Conservation (phyloP, 805 yeast species). For the Candida argentea region DNA sequence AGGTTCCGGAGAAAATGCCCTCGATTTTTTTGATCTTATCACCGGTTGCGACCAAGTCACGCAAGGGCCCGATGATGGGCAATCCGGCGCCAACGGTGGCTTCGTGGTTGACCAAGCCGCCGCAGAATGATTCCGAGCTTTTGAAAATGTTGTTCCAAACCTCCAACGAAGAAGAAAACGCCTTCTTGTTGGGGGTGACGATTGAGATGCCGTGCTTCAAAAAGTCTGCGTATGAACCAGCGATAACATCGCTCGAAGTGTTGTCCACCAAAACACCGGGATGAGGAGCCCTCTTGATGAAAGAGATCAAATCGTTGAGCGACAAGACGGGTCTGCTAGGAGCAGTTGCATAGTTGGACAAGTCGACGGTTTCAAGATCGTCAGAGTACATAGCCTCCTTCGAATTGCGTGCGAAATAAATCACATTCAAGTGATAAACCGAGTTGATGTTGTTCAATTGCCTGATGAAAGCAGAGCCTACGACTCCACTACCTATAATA, state of each 20-base stretch:
- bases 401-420: conserved; percentile 66
- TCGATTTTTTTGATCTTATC: conserved; percentile 87
- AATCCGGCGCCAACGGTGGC: conserved; percentile 98
- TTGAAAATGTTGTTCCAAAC: conserved; percentile 71
- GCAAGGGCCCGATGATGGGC: conserved; percentile 83
- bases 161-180: conserved; percentile 67
- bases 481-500: conserved; percentile 77
- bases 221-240: conserved; percentile 67
- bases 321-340: conserved; percentile 41
- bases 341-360: conserved; percentile 46
- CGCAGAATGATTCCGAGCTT: conserved; percentile 38
- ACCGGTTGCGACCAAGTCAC: conserved; percentile 85
- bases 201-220: conserved; percentile 73
- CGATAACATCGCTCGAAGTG: conserved; percentile 77
- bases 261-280: conserved; percentile 89
- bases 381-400: conserved; percentile 55
- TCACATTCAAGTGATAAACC: conserved; percentile 62
- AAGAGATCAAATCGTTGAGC: conserved; percentile 49
- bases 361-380: conserved; percentile 64
- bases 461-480: conserved; percentile 82
- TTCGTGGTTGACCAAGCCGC: conserved; percentile 88
- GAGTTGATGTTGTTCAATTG: conserved; percentile 61
- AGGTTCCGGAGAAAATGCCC: conserved; percentile 94
- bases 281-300: conserved; percentile 50
- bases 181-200: conserved; percentile 98